These are phyloP conservation scores for Neurospora hispaniola DNA, from an alignment of 495 filamentous ascomycete species.

Conservation along the genomic window DNA sequence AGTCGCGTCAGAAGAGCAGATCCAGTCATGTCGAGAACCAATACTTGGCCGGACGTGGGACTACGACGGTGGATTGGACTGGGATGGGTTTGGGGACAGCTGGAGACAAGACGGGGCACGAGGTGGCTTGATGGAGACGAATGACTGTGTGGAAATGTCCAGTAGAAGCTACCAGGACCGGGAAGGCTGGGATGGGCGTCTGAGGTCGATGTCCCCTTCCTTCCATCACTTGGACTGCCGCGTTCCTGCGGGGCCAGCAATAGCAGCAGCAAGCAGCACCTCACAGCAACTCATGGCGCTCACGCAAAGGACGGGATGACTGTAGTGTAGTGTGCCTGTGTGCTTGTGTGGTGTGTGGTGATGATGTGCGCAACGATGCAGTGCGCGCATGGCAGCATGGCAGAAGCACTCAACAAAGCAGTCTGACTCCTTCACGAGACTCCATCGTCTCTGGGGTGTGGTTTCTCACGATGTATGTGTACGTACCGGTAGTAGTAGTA, in stretches of 20 bases:
- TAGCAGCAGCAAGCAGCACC: neutral
- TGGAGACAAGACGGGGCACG: neutral
- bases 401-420: neutral
- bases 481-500: neutral
- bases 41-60: neutral
- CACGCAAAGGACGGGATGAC: neutral
- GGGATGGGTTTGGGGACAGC: neutral
- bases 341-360: neutral
- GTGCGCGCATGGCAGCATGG: neutral
- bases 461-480: neutral
- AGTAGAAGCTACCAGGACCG: neutral
- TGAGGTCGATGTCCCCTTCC: neutral
- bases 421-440: neutral
- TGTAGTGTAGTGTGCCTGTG: neutral
- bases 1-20: constrained; percentile 26
- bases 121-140: neutral
- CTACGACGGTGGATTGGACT: neutral
- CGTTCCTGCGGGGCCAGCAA: neutral
- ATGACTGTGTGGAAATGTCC: neutral
- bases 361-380: neutral
- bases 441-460: neutral
- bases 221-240: neutral
- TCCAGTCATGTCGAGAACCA: neutral
- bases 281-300: neutral
- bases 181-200: neutral